These are phyloP conservation scores for Geranium incanum DNA, from an alignment of 441 rosid species.

Conservation along the genomic window DNA sequence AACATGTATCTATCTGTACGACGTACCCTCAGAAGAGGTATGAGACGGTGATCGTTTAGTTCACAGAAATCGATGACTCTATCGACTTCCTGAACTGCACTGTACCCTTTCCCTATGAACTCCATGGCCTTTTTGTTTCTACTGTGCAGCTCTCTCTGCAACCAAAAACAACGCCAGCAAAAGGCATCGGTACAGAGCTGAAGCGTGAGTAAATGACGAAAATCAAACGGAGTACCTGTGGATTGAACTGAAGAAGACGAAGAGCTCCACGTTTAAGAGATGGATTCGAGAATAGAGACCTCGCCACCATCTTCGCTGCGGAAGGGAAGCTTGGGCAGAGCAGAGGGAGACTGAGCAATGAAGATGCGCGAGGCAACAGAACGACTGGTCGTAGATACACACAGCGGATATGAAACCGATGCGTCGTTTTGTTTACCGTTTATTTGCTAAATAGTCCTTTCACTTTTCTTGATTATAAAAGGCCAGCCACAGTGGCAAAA, in stretches of 20 bases:
- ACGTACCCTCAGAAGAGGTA: slow-evolving; percentile 71
- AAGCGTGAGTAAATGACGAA: neutral
- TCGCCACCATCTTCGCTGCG: slow-evolving; percentile 21
- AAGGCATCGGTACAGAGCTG: slow-evolving; percentile 6
- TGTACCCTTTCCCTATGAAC: slow-evolving; percentile 79
- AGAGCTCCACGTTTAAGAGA: slow-evolving; percentile 17
- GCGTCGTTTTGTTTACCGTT: neutral
- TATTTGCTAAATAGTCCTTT: neutral
- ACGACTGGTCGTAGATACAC: too few relatives aligned
- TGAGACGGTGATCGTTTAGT: slow-evolving; percentile 73
- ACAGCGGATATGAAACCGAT: neutral
- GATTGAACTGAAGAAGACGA: slow-evolving; percentile 27
- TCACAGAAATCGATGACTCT: slow-evolving; percentile 80
- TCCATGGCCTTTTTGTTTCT: slow-evolving; percentile 87
- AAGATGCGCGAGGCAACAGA: too few relatives aligned
- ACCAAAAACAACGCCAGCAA: neutral
- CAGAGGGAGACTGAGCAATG: neutral
- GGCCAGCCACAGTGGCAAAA: too few relatives aligned
- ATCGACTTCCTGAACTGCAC: slow-evolving; percentile 78
- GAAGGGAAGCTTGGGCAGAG: neutral
- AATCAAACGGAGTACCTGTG: slow-evolving; percentile 22
- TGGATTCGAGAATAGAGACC: slow-evolving; percentile 24
- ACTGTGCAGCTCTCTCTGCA: slow-evolving; percentile 62
- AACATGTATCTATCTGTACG: neutral
- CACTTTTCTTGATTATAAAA: neutral